Conservation (phyloP, 2,329 filamentous ascomycete genomes). For the Chrysoporthe puriensis region DNA sequence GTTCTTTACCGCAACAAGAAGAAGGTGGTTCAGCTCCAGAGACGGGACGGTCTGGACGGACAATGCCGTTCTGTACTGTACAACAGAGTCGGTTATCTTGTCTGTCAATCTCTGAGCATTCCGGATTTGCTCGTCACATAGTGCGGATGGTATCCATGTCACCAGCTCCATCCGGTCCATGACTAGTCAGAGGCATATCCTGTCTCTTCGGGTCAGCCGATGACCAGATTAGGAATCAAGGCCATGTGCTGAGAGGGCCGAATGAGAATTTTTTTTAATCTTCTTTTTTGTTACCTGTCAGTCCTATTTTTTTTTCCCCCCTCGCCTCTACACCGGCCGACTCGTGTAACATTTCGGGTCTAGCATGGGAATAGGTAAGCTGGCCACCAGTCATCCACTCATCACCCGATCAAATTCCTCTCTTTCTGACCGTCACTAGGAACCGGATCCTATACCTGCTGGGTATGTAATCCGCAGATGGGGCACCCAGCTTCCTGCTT, state of each 20-base stretch:
- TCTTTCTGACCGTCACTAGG: neutral
- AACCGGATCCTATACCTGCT: constrained; percentile 4
- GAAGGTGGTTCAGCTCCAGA: too few relatives aligned
- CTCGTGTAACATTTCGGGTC: neutral
- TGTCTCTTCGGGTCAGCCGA: constrained; percentile 7
- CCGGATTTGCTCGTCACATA: too few relatives aligned
- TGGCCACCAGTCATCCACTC: neutral
- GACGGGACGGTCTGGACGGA: too few relatives aligned
- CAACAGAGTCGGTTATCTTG: too few relatives aligned
- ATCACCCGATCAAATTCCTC: neutral
- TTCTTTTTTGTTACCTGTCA: neutral
- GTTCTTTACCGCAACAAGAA: neutral
- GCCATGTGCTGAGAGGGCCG: neutral
- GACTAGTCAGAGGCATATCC: constrained; percentile 2
- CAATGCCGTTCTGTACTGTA: too few relatives aligned
- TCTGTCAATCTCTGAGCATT: too few relatives aligned
- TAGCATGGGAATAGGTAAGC: constrained; percentile 2
- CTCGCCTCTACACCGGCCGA: neutral
- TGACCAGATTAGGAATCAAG: neutral
- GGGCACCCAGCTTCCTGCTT: neutral
- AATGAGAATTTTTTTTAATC: neutral
- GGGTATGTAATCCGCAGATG: constrained; percentile 7
- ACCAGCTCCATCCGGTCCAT: neutral
- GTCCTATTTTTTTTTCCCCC: neutral
- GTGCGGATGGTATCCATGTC: neutral